phyloP scores from a whole-genome alignment of 1,139 yeast genomes.

The Candida gigantensis region DNA sequence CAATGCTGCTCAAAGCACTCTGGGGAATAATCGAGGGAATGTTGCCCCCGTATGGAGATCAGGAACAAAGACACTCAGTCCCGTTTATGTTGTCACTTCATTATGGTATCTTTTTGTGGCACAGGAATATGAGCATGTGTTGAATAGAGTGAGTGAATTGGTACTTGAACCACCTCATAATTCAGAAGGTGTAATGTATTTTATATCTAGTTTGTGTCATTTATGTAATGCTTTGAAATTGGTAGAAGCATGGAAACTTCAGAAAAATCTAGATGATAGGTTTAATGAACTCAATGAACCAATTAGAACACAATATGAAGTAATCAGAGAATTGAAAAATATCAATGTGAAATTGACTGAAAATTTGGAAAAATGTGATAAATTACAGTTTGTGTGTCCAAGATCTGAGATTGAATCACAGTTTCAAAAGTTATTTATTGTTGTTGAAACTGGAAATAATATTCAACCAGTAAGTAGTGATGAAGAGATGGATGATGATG shows the following conservation, averaged over 20 bases:
- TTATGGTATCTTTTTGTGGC: slow-evolving; percentile 37
- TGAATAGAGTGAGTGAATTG: slow-evolving; percentile 38
- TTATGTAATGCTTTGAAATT: slow-evolving; percentile 21
- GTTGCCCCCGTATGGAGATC: slow-evolving; percentile 43
- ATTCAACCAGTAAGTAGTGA: no score
- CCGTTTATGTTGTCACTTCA: slow-evolving; percentile 36
- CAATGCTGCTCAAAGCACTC: slow-evolving; percentile 9
- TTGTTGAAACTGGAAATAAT: not conserved
- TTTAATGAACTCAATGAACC: slow-evolving; percentile 7
- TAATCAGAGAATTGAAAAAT: slow-evolving; percentile 15
- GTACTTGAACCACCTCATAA: slow-evolving; percentile 48
- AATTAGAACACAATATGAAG: slow-evolving; percentile 9
- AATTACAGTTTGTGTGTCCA: slow-evolving; percentile 32
- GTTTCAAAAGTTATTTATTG: slow-evolving; percentile 6
- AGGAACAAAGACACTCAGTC: slow-evolving; percentile 39
- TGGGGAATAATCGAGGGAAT: slow-evolving; percentile 10
- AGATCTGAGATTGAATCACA: slow-evolving; percentile 21
- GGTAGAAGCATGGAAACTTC: slow-evolving; percentile 11
- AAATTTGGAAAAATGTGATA: slow-evolving; percentile 30
- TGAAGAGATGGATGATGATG: no score
- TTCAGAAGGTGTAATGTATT: slow-evolving; percentile 44
- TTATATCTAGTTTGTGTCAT: slow-evolving; percentile 31
- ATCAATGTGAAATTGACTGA: slow-evolving; percentile 20
- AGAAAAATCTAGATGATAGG: slow-evolving; percentile 7
- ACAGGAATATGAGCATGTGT: slow-evolving; percentile 26